Base-by-base conservation (phyloP, 768 basidiomycete genomes). In the Mycena floridula region DNA sequence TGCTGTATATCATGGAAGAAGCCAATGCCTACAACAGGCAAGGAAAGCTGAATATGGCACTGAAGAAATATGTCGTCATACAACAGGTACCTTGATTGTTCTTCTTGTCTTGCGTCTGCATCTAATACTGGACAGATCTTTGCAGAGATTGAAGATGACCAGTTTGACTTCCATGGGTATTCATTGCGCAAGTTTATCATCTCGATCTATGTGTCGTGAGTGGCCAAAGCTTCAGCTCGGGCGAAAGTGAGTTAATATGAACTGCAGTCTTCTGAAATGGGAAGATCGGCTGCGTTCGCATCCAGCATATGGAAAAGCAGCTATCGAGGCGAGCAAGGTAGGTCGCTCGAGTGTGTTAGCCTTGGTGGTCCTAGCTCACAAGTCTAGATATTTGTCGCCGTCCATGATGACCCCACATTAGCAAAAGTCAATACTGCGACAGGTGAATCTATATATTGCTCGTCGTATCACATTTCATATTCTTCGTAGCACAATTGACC, bases 111-210 rank as follows among this genome's bases (percentile, higher is more conserved):
- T 3, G 9, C n/a, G n/a, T n/a, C n/a, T n/a, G n/a, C n/a, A n/a
- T n/a, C n/a, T n/a, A n/a, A n/a, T n/a, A n/a, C n/a, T 25, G 40
- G 23, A 30, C 48, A 89, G 89, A 66, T 83, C 13, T 97, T 95
- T 60, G 76, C 84, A 43, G 86, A 87, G 42, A 77, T 88, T 51
- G 91, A 96, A 51, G 92, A 97, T 52, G 94, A 96, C 56, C 93
- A 98, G 64, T 97, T 86, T 54, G 96, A 99, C 62, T 99, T 99
- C 73, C 96, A 99, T 60, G 81, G 86, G 6, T 99, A 97, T 62
- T 89, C 89, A 52, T 52, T 97, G 52, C 82, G 96, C 43, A 92
- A 89, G 54, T 88, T 83, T 55, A 95, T 88, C 7, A 65, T 98
- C 25, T 85, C 82, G 43, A 79, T 90, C 11, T 98, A 98, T 59